Evolutionary conservation across 2,329 filamentous ascomycete genomes (phyloP), one percentile per base, ranked within the genome.

Genomic region (Daldinia sp.): DNA sequence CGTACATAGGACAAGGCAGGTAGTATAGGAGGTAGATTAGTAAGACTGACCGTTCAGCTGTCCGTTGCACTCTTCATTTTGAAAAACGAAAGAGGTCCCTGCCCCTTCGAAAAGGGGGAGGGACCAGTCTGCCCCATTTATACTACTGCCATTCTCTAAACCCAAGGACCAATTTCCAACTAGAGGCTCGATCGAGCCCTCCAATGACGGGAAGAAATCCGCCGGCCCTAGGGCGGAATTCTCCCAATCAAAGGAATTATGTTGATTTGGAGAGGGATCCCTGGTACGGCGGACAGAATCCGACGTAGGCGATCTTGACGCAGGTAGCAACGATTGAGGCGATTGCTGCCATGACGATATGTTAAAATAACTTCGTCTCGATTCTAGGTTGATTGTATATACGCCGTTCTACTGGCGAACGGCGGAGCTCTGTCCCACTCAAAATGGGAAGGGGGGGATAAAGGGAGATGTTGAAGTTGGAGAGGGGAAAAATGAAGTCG

Each of bases 121-220:
- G 48, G 75, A 69, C 75, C 74, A 77, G 33, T 76, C 72, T 69
- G 73, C 53, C 30, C 53, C 70, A 60, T 63, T 65, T 26, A 65
- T 68, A 58, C 57, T 54, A 26, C 44, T 35, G 7, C 33, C 60
- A 33, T 51, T 33, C 26, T 67, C 60, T 28, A 73, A 72, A 66
- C 70, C 74, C 26, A 70, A 64, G 67, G 76, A 72, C 74, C 75
- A 75, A 62, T 75, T 71, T 57, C 70, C 65, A 58, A 69, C 50
- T 56, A 66, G 58, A 61, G 72, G 73, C 42, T 67, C 69, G 26
- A 70, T 61, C n/a, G 72, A 70, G 46, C 65, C 73, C 60, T 68
- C 74, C 58, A 70, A 73, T 58, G 74, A 75, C 75, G 69, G 71
- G 68, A 74, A 75, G 72, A 76, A 74, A 61, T 75, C 76, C 71